Evolutionary conservation across 495 filamentous ascomycete genomes (phyloP).

Genomic region (Glarea lozoyensis): DNA sequence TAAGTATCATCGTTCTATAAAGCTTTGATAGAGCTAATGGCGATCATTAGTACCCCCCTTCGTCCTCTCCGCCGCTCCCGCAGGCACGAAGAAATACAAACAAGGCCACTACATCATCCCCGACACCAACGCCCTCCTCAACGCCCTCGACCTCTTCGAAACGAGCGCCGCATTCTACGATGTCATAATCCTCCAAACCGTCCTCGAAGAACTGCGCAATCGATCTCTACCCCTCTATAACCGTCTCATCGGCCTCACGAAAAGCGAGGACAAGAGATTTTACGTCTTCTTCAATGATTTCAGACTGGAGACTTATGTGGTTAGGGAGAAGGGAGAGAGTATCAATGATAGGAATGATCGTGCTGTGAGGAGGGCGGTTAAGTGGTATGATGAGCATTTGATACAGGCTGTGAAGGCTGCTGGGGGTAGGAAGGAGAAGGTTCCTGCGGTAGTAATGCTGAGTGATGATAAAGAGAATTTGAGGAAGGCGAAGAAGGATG

Average conservation of each 20-base stretch:
- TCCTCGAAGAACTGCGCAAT: constrained; percentile 91
- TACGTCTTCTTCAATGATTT: constrained; percentile 99
- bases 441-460: constrained; percentile 82
- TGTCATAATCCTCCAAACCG: constrained; percentile 88
- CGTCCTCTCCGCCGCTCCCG: constrained; percentile 78
- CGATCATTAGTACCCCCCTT: constrained; percentile 59
- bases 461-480: constrained; percentile 88
- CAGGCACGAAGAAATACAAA: constrained; percentile 69
- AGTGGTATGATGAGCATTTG: constrained; percentile 84
- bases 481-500: constrained; percentile 68
- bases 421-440: constrained; percentile 44
- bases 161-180: constrained; percentile 87
- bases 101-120: constrained; percentile 92
- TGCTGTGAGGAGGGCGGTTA: constrained; percentile 75
- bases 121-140: constrained; percentile 92
- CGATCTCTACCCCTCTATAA: constrained; percentile 92
- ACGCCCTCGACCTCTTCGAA: constrained; percentile 94
- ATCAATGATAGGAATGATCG: constrained; percentile 97
- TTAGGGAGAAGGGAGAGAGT: constrained; percentile 64
- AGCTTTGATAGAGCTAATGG: background rate
- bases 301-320: constrained; percentile 79
- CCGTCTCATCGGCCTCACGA: constrained; percentile 77
- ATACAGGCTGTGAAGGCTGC: constrained; percentile 41
- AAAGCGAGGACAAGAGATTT: constrained; percentile 91
- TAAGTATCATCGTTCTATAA: constrained; percentile 28